Conservation (phyloP, 2,329 filamentous ascomycete species). For the Ambrosiella cleistominuta region DNA sequence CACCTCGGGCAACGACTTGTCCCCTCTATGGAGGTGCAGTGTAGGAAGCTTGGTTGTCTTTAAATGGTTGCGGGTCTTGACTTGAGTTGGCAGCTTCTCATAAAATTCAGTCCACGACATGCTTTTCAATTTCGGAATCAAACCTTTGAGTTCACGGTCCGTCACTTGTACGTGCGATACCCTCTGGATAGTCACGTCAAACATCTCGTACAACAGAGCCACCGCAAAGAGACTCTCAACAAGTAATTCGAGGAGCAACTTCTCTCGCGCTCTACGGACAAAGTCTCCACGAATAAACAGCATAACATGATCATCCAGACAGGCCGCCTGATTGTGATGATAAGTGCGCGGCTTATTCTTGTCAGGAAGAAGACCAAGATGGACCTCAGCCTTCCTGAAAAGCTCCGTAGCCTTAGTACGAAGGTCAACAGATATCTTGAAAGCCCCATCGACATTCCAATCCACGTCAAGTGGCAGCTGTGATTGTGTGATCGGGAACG, state of each 20-base stretch:
- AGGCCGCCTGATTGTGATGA: background rate
- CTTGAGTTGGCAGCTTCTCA: background rate
- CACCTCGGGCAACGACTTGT: too few relatives aligned
- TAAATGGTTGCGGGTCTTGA: too few relatives aligned
- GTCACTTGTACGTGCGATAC: background rate
- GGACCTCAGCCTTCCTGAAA: background rate
- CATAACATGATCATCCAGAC: constrained; percentile 5
- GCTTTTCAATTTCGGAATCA: background rate
- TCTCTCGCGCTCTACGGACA: constrained; percentile 7
- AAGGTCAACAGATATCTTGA: background rate
- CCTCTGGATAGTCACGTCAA: background rate
- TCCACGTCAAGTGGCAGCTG: background rate
- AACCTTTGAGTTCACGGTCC: background rate
- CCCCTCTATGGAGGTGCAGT: too few relatives aligned
- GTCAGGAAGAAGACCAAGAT: background rate
- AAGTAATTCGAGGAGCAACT: constrained; percentile 5
- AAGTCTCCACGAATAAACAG: constrained; percentile 7
- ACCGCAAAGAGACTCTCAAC: background rate
- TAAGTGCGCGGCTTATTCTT: background rate
- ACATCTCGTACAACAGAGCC: background rate
- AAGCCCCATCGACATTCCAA: background rate
- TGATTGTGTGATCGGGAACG: background rate
- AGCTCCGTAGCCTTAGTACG: background rate
- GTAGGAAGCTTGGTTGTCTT: too few relatives aligned
- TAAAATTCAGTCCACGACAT: background rate